These are phyloP conservation scores for Paecilomyces dactylethromorphus DNA, from an alignment of 2,329 filamentous ascomycete genomes.

Conservation along the genomic window DNA sequence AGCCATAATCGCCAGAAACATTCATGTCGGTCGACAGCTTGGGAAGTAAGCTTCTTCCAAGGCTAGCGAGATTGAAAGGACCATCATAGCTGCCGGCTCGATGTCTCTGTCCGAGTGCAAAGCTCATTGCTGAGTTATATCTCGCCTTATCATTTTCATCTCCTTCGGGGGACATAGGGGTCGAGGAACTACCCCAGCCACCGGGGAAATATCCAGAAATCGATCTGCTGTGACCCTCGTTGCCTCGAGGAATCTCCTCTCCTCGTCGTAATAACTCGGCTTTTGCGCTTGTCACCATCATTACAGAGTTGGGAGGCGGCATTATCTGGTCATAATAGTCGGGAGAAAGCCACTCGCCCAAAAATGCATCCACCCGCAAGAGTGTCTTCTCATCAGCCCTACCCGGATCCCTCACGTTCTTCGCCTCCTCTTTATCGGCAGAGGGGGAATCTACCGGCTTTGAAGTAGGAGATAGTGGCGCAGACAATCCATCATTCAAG, in stretches of 20 bases:
- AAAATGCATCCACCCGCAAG: slow-evolving; percentile 80
- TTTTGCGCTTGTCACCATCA: slow-evolving; percentile 87
- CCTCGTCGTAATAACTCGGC: slow-evolving; percentile 74
- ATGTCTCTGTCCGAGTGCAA: slow-evolving; percentile 34
- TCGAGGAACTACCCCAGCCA: slow-evolving; percentile 45
- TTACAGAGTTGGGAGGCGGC: slow-evolving; percentile 73
- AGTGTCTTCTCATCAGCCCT: slow-evolving; percentile 10
- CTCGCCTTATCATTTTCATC: slow-evolving; percentile 19
- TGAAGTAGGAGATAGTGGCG: slow-evolving; percentile 22
- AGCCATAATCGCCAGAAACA: slow-evolving; percentile 40
- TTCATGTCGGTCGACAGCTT: slow-evolving; percentile 26
- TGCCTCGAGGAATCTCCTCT: slow-evolving; percentile 49
- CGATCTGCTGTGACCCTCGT: slow-evolving; percentile 29
- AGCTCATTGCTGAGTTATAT: slow-evolving; percentile 29
- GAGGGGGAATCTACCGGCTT: slow-evolving; percentile 19
- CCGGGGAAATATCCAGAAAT: slow-evolving; percentile 46
- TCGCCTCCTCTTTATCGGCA: not conserved
- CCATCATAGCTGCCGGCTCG: slow-evolving; percentile 42
- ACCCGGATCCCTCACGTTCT: not conserved
- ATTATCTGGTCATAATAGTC: slow-evolving; percentile 92
- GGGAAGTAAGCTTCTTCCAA: slow-evolving; percentile 16
- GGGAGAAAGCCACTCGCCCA: slow-evolving; percentile 91
- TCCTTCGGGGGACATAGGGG: slow-evolving; percentile 12
- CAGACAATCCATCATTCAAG: slow-evolving; percentile 10
- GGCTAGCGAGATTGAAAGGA: slow-evolving; percentile 13